Conservation (phyloP, 352 stramenopile genomes). For the Phytophthora quininea region DNA sequence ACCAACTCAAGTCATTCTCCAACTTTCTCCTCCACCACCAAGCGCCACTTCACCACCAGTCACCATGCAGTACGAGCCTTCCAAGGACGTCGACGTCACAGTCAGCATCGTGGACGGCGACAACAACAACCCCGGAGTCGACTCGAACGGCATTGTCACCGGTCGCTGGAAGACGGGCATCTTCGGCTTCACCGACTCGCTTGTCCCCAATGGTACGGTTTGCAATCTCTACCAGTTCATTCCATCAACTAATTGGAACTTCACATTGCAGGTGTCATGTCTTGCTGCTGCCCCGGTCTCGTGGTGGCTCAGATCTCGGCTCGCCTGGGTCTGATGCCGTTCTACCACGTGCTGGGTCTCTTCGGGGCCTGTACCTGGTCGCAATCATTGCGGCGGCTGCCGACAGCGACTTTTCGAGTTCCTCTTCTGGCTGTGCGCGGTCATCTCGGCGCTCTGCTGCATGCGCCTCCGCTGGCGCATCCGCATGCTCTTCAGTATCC, state of each 20-base stretch:
- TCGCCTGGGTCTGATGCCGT: slow-evolving; percentile 62
- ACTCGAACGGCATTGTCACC: slow-evolving; percentile 76
- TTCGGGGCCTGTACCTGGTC: slow-evolving; percentile 63
- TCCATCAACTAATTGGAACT: too few relatives aligned
- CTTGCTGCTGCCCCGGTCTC: slow-evolving; percentile 68
- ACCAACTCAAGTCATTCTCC: slow-evolving; percentile 29
- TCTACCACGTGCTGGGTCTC: slow-evolving; percentile 56
- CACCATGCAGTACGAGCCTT: slow-evolving; percentile 64
- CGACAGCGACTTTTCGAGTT: slow-evolving; percentile 53
- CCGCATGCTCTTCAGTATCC: slow-evolving; percentile 66
- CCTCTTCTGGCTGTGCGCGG: slow-evolving; percentile 44
- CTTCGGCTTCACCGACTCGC: slow-evolving; percentile 68
- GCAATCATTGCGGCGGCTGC: slow-evolving; percentile 42
- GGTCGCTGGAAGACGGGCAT: slow-evolving; percentile 78
- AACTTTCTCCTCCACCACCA: slow-evolving; percentile 25
- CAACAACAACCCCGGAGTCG: slow-evolving; percentile 45
- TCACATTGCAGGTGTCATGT: slow-evolving; percentile 52
- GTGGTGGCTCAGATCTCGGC: slow-evolving; percentile 67
- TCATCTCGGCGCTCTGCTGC: slow-evolving; percentile 47
- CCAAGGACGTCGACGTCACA: slow-evolving; percentile 52
- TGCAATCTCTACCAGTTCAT: too few relatives aligned
- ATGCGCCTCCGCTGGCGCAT: slow-evolving; percentile 65
- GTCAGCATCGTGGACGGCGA: slow-evolving; percentile 44
- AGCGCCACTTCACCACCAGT: slow-evolving; percentile 18
- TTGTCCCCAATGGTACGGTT: slow-evolving; percentile 70